Conservation (phyloP, 805 yeast species). For the Teunomyces aglyptinius region DNA sequence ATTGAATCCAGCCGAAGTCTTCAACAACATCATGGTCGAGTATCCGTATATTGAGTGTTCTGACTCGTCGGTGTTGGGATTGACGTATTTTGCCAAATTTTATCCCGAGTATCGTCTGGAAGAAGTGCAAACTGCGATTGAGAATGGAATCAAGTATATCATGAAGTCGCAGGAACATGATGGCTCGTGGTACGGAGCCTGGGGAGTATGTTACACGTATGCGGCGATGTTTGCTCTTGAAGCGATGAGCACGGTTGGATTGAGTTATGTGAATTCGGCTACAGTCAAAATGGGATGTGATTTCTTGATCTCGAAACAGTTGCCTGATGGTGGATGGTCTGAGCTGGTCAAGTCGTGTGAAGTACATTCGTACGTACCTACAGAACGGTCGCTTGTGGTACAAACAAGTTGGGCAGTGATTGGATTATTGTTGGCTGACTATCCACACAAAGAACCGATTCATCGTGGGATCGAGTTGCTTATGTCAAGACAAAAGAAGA, state of each 20-base stretch:
- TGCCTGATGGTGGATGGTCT: constrained; percentile 95
- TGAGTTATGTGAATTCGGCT: constrained; percentile 58
- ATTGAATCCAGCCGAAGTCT: constrained; percentile 95
- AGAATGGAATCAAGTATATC: constrained; percentile 72
- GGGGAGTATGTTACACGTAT: constrained; percentile 97
- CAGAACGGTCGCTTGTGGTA: constrained; percentile 64
- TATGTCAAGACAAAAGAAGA: constrained; percentile 60
- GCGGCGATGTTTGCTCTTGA: constrained; percentile 98
- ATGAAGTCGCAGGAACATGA: constrained; percentile 64
- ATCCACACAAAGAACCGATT: constrained; percentile 67
- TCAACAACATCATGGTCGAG: constrained; percentile 97
- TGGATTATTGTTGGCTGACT: constrained; percentile 75
- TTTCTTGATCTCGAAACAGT: constrained; percentile 71
- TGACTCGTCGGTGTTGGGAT: constrained; percentile 88
- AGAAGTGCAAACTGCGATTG: constrained; percentile 68
- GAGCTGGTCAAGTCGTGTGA: constrained; percentile 92
- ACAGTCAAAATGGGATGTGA: constrained; percentile 78
- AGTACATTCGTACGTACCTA: constrained; percentile 69
- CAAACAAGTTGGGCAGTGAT: constrained; percentile 94
- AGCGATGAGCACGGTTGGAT: constrained; percentile 73
- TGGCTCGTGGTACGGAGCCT: constrained; percentile 97
- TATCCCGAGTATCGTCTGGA: constrained; percentile 60
- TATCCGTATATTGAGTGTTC: constrained; percentile 98
- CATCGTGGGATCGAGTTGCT: constrained; percentile 61
- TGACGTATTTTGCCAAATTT: constrained; percentile 69